Evolutionary conservation across 805 yeast species (phyloP).

Genomic region (Ogataea nonfermentans): DNA sequence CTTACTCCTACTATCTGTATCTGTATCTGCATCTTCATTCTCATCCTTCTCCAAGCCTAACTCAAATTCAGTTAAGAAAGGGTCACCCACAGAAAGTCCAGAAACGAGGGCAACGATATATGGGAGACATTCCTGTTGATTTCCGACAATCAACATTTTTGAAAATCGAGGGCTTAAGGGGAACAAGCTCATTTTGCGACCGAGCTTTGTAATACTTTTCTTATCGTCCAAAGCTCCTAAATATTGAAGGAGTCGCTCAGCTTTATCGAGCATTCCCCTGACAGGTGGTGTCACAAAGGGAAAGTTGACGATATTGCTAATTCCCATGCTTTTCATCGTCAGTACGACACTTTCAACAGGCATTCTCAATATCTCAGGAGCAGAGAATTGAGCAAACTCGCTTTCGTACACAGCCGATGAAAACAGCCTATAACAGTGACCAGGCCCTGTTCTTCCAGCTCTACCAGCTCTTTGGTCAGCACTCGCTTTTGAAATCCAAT

Average conservation of each 20-base stretch:
- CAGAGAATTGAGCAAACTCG: slow-evolving; percentile 77
- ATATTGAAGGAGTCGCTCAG: slow-evolving; percentile 63
- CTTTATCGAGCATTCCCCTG: slow-evolving; percentile 52
- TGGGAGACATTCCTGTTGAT: slow-evolving; percentile 81
- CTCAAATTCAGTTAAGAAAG: slow-evolving; percentile 74
- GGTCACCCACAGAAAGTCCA: slow-evolving; percentile 91
- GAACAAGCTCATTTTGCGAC: slow-evolving; percentile 82
- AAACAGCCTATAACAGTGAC: slow-evolving; percentile 88
- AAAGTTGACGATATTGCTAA: slow-evolving; percentile 83
- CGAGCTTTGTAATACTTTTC: slow-evolving; percentile 68
- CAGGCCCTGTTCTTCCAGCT: slow-evolving; percentile 99
- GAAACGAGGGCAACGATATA: slow-evolving; percentile 91
- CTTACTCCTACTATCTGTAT: slow-evolving; percentile 38
- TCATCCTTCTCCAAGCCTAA: slow-evolving; percentile 54
- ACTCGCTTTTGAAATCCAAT: slow-evolving; percentile 93
- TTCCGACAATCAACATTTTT: slow-evolving; percentile 83
- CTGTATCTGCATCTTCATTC: slow-evolving; percentile 37
- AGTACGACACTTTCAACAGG: slow-evolving; percentile 96
- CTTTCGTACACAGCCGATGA: slow-evolving; percentile 93
- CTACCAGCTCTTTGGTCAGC: slow-evolving; percentile 95
- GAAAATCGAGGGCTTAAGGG: slow-evolving; percentile 94
- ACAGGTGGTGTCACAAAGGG: slow-evolving; percentile 95
- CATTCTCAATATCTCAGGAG: slow-evolving; percentile 90
- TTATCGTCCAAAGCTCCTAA: slow-evolving; percentile 73
- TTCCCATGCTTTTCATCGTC: slow-evolving; percentile 96